Base-by-base conservation (phyloP, 768 basidiomycete genomes). In the Mycena kentingensis region DNA sequence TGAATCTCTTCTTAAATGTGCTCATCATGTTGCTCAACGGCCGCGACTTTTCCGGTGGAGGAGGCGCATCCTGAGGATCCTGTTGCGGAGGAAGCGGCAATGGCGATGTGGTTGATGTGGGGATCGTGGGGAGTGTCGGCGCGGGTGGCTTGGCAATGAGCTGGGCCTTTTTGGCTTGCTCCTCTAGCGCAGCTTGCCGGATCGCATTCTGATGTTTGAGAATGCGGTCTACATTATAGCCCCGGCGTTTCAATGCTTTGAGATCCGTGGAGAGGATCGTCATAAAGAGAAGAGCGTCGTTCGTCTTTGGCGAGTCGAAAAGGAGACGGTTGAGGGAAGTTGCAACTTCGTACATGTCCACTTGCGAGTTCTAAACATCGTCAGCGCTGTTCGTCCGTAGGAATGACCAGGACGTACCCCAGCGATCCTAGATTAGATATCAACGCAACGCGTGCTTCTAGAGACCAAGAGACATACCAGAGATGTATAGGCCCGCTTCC, bases 271-370 rank as follows among this genome's bases (percentile, higher is more conserved):
- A 92, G 16, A 99, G 77, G 47, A 99, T 92, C 0, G 94, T 97
- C 82, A 92, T 90, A 60, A 98, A 87, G 7, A 98, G 67, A 6
- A 99, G 75, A 0, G 90, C 83, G 65, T 99, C 96, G 63, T 94
- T 92, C 22, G 86, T 81, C 67, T 89, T 88, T 2, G 85, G 85
- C 7, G 82, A 77, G 49, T 88, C 81, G 57, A 98, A 90, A 26
- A 97, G 69, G 6, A 88, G 66, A 16, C 85, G 84, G 66, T 91
- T 93, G 26, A 98, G 72, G 1, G 90, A 87, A 1, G 84, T 86
- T 0, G 96, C 88, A 13, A 98, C 86, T 68, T 97, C 95, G 63
- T 90, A 98, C 82, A 95, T 90, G 62, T 98, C 92, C 37, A 90
- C 75, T 57, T 87, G 80, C 1, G 85, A 73, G 53, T 83, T 83